Base-by-base conservation (phyloP, 768 basidiomycete species). In the Mycena vitilis region DNA sequence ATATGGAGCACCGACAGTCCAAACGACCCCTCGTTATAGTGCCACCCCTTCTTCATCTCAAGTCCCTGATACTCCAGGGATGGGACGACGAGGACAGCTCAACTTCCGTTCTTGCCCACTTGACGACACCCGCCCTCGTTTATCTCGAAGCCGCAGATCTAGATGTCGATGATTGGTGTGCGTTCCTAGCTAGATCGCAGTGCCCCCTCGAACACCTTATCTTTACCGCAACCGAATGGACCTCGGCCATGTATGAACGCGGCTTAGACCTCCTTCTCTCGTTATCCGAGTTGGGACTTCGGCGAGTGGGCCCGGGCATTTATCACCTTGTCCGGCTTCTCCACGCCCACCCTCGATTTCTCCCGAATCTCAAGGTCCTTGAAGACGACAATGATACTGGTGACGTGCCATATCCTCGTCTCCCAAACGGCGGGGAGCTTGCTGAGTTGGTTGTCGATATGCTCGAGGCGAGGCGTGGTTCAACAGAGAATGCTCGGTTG, bases 71-170 rank as follows among this genome's bases (percentile, higher is more conserved):
- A 2, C 25, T 65, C 13, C 40, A 34, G 2, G 38, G 48, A 11
- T 30, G 34, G n/a, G n/a, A n/a, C n/a, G n/a, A n/a, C n/a, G 34
- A 20, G 20, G 30, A 18, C 2, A 25, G 56, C 30, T 58, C 64
- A 22, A 58, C 56, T 18, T 23, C 42, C 11, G 7, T 64, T 25
- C 56, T 65, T 45, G 25, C 25, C 3, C 55, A 65, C 6, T 20
- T 65, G 20, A 65, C 64, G 49, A 53, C 64, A 8, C 64, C 64
- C 18, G 56, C 64, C 10, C 57, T 65, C 13, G 48, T 52, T 7
- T 18, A 52, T 44, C 48, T 65, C 9, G 64, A 65, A 49, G 42
- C 22, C 22, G 34, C 51, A 7, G 38, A 30, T n/a, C n/a, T 65
- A 13, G 64, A 58, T 13, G 45, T 65, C 20, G 57, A 59, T 15